These are phyloP conservation scores for Colletotrichum sp. DNA, from an alignment of 2,329 filamentous ascomycete genomes.

Conservation along the genomic window DNA sequence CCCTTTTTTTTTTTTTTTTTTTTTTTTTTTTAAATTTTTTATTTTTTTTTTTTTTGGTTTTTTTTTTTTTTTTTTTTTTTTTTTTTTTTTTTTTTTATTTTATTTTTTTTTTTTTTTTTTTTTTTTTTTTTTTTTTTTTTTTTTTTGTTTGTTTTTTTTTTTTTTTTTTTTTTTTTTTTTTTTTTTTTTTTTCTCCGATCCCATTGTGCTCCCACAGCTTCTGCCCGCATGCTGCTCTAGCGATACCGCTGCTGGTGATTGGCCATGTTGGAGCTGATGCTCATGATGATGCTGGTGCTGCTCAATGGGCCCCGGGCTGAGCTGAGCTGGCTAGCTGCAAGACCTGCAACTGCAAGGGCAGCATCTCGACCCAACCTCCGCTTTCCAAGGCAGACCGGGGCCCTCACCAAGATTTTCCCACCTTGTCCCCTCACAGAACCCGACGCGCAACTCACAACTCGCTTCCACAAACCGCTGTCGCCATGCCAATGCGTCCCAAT, in stretches of 20 bases:
- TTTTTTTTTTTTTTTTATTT: too few relatives aligned
- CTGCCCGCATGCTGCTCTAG: neutral
- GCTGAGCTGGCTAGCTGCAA: neutral
- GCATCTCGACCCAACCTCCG: constrained; percentile 19
- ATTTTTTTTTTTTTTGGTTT: too few relatives aligned
- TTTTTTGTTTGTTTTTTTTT: too few relatives aligned
- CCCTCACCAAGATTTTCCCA: constrained; percentile 13
- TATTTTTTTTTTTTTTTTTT: neutral
- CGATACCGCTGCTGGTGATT: neutral
- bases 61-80: too few relatives aligned
- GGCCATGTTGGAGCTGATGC: neutral
- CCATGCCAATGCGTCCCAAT: constrained; percentile 2
- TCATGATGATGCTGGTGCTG: neutral
- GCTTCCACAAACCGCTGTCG: constrained; percentile 9
- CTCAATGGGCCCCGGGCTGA: neutral
- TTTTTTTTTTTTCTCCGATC: neutral
- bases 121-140: neutral
- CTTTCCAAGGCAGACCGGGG: constrained; percentile 15
- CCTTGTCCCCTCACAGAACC: neutral
- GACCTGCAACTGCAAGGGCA: constrained; percentile 5
- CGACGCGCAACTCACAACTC: neutral
- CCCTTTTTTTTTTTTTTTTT: too few relatives aligned
- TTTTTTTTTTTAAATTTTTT: too few relatives aligned
- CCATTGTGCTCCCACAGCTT: neutral
- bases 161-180: constrained; percentile 9